Evolutionary conservation across 331 rosid species (phyloP).

Genomic region (Erythrophleum ivorense): DNA sequence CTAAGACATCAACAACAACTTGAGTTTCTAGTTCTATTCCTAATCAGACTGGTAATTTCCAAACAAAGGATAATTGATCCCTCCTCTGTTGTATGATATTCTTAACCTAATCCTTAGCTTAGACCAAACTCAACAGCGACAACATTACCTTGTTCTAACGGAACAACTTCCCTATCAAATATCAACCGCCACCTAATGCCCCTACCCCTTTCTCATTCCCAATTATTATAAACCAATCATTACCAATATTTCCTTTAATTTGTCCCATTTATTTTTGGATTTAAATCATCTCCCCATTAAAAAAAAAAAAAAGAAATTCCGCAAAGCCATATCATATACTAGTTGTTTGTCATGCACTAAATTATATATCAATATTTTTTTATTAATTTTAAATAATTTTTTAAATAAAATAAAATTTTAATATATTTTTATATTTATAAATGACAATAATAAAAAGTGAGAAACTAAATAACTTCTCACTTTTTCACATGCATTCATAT

Average conservation of each 20-base stretch:
- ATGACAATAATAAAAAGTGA: too few species aligned
- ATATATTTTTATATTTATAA: too few species aligned
- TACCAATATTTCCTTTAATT: not conserved
- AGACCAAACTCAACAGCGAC: slow-evolving; percentile 35
- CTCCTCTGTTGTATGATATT: not conserved
- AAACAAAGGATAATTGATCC: not conserved
- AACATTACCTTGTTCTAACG: slow-evolving; percentile 24
- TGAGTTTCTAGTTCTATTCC: not conserved
- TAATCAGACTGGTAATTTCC: slow-evolving; percentile 32
- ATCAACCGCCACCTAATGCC: slow-evolving; percentile 28
- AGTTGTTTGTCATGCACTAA: too few species aligned
- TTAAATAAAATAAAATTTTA: too few species aligned
- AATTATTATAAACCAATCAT: not conserved
- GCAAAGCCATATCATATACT: too few species aligned
- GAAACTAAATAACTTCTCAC: too few species aligned
- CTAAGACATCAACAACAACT: slow-evolving; percentile 38
- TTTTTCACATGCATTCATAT: too few species aligned
- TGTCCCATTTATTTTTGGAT: not conserved
- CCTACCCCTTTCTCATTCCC: not conserved
- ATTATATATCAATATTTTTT: too few species aligned
- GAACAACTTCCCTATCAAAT: slow-evolving; percentile 13
- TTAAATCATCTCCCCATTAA: not conserved
- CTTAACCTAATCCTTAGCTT: slow-evolving; percentile 6
- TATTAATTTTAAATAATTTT: too few species aligned
- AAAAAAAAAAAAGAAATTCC: too few species aligned